Conservation (phyloP, 169 alveolate species). For the Eimeria falciformis region DNA sequence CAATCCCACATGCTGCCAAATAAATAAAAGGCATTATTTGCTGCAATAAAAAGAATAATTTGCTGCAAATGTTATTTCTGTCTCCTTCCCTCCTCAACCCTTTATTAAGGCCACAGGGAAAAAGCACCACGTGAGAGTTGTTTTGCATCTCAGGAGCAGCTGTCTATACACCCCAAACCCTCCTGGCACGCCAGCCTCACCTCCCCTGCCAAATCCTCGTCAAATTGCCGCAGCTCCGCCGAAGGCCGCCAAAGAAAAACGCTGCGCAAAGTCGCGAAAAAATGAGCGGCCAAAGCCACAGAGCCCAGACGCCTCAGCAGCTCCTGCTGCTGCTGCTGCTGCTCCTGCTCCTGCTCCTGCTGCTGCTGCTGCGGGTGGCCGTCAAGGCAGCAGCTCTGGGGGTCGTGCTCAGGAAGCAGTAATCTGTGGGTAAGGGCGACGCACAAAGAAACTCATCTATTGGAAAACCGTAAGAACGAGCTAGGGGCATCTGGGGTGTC, state of each 20-base stretch:
- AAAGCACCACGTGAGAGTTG: too few species aligned
- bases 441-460: background rate
- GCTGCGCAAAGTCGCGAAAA: constrained; percentile 25
- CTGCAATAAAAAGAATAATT: too few species aligned
- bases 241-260: constrained; percentile 9
- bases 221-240: background rate
- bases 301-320: background rate
- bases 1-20: too few species aligned
- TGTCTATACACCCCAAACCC: too few species aligned
- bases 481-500: background rate
- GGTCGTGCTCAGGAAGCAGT: background rate
- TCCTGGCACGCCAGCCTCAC: too few species aligned
- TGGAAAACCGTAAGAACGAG: background rate
- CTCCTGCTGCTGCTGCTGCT: background rate
- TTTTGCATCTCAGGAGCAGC: too few species aligned
- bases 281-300: background rate
- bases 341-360: background rate
- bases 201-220: background rate
- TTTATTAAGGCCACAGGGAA: too few species aligned
- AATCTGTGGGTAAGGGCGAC: too few species aligned
- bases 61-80: too few species aligned
- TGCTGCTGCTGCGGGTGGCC: background rate
- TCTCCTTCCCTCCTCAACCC: too few species aligned
- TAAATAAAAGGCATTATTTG: too few species aligned
- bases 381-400: background rate